These are phyloP conservation scores for Seiridium unicorne DNA, from an alignment of 2,329 filamentous ascomycete species.

Conservation along the genomic window DNA sequence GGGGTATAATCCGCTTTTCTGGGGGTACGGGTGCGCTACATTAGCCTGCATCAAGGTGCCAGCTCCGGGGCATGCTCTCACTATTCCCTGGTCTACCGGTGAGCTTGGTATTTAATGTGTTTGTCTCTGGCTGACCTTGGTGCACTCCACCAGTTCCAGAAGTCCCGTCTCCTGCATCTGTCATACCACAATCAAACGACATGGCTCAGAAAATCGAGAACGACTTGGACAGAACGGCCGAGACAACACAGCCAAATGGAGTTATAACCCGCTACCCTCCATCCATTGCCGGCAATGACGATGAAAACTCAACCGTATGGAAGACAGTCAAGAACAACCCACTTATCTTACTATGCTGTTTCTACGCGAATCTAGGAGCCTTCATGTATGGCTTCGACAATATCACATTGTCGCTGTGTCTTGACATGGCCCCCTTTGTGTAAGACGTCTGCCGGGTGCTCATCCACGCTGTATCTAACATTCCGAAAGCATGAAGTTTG, in stretches of 20 bases:
- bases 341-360: neutral
- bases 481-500: conserved; percentile 1
- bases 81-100: no score
- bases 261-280: neutral
- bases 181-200: neutral
- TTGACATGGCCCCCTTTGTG: conserved; percentile 6
- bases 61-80: no score
- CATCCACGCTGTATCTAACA: no score
- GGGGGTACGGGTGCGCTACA: neutral
- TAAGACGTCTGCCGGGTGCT: neutral
- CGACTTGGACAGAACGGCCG: neutral
- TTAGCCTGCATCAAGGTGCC: neutral
- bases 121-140: no score
- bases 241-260: neutral
- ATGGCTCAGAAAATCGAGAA: neutral
- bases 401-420: conserved; percentile 4
- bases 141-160: neutral
- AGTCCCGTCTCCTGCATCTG: neutral
- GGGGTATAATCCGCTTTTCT: neutral
- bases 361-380: conserved; percentile 7
- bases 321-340: neutral
- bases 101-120: no score
- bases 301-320: neutral
- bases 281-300: neutral
- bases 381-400: conserved; percentile 9